Conservation (phyloP, 2,329 filamentous ascomycete genomes). For the Boeremia exigua region DNA sequence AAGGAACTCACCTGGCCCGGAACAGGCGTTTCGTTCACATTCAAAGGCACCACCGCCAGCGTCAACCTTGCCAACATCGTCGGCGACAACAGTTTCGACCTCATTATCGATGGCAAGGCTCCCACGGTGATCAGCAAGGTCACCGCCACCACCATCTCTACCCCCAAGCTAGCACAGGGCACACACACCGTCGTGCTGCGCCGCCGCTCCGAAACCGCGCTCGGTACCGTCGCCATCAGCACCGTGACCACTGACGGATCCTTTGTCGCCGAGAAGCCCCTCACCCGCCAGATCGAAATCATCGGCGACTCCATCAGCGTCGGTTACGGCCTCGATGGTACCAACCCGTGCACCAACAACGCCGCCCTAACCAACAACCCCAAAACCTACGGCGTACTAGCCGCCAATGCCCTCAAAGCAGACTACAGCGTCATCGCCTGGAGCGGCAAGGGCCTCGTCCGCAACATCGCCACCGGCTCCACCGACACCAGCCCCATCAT, state of each 20-base stretch:
- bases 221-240: conserved; percentile 44
- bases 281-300: conserved; percentile 50
- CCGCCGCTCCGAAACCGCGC: conserved; percentile 48
- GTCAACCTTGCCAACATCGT: conserved; percentile 41
- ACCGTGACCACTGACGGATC: conserved; percentile 38
- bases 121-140: conserved; percentile 35
- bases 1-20: conserved; percentile 55
- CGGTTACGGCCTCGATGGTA: conserved; percentile 54
- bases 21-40: conserved; percentile 52
- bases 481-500: conserved; percentile 46
- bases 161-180: conserved; percentile 41
- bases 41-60: conserved; percentile 50
- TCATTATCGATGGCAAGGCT: conserved; percentile 42
- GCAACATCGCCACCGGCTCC: conserved; percentile 46
- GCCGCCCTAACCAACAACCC: conserved; percentile 50
- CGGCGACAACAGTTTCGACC: conserved; percentile 44
- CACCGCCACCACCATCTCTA: conserved; percentile 38
- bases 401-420: conserved; percentile 50
- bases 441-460: conserved; percentile 53
- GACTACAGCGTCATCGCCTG: conserved; percentile 55
- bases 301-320: conserved; percentile 56
- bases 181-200: conserved; percentile 49
- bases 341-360: conserved; percentile 49
- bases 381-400: conserved; percentile 53
- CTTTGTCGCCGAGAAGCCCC: conserved; percentile 24